phyloP scores from a whole-genome alignment of 208 protist genomes.

The Trypanosomatidae sp. region DNA sequence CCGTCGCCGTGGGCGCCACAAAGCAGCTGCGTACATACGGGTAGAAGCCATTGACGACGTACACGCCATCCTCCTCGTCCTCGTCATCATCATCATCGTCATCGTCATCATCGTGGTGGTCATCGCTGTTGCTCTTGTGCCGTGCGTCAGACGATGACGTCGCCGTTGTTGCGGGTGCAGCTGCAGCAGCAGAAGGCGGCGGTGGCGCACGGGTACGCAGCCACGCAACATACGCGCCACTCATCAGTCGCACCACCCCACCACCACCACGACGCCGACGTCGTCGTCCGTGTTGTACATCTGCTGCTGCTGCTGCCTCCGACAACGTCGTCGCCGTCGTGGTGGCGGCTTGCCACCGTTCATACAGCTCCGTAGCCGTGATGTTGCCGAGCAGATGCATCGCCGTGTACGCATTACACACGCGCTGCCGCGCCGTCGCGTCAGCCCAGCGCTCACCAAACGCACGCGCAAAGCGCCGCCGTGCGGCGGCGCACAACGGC shows the following conservation, averaged over 20 bases:
- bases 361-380: conserved; percentile 15
- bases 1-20: conserved; percentile 11
- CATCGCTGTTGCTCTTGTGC: not conserved
- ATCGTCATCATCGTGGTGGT: not conserved
- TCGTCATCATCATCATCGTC: not conserved
- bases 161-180: not conserved
- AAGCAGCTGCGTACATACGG: conserved; percentile 30
- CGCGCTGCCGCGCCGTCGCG: conserved; percentile 22
- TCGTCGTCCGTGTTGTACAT: too few species aligned
- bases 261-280: too few species aligned
- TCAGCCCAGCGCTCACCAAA: conserved; percentile 42
- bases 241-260: not conserved
- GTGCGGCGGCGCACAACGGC: conserved; percentile 3
- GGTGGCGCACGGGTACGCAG: not conserved
- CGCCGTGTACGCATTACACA: conserved; percentile 64
- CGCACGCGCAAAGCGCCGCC: conserved; percentile 15
- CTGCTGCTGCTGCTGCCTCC: too few species aligned
- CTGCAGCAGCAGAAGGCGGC: not conserved
- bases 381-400: conserved; percentile 20
- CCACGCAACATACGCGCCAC: not conserved
- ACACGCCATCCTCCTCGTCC: conserved; percentile 7
- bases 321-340: too few species aligned
- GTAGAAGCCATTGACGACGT: conserved; percentile 79
- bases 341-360: conserved; percentile 14
- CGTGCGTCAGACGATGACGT: too few species aligned